A percentile compares a stretch with the other conserved stretches of the same genome.
Evolutionary conservation across 805 yeast species (phyloP).

Genomic region (Wickerhamiella australiensis): DNA sequence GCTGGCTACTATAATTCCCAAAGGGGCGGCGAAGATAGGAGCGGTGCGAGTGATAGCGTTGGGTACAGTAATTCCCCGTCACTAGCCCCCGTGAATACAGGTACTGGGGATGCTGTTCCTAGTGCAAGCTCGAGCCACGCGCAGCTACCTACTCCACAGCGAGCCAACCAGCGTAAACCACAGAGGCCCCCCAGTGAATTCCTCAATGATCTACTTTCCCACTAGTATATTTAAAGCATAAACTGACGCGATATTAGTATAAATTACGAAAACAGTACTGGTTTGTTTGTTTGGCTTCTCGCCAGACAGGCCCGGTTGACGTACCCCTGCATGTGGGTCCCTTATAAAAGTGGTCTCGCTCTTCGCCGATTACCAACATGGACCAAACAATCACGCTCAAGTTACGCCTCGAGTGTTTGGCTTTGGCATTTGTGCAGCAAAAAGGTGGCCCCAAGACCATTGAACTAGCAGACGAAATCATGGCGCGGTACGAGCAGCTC

Average conservation of each 20-base stretch:
- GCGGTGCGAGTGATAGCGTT: background rate
- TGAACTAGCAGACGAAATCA: conserved; percentile 1
- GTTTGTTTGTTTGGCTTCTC: too few species aligned
- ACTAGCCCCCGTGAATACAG: background rate
- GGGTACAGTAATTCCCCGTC: background rate
- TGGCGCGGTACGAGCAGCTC: conserved; percentile 1
- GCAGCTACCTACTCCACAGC: background rate
- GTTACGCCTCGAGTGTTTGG: conserved; percentile 6
- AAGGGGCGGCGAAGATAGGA: background rate
- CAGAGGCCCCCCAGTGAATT: conserved; percentile 9
- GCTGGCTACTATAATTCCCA: conserved; percentile 17
- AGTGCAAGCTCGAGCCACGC: background rate
- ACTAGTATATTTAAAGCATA: conserved; percentile 7
- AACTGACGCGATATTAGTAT: too few species aligned
- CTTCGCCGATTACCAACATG: background rate
- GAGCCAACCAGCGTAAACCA: background rate
- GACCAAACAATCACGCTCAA: background rate
- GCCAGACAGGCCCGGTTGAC: too few species aligned
- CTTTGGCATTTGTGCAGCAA: conserved; percentile 1
- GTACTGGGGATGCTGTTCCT: background rate
- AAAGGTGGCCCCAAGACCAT: background rate
- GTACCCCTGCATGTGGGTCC: background rate
- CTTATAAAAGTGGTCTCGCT: background rate
- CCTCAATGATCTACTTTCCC: conserved; percentile 1
- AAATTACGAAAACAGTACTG: too few species aligned